Percentiles rank a stretch among this genome's conserved stretches.
These are phyloP conservation scores for Rutstroemia sp. DNA, from an alignment of 2,329 filamentous ascomycete species.

Conservation along the genomic window DNA sequence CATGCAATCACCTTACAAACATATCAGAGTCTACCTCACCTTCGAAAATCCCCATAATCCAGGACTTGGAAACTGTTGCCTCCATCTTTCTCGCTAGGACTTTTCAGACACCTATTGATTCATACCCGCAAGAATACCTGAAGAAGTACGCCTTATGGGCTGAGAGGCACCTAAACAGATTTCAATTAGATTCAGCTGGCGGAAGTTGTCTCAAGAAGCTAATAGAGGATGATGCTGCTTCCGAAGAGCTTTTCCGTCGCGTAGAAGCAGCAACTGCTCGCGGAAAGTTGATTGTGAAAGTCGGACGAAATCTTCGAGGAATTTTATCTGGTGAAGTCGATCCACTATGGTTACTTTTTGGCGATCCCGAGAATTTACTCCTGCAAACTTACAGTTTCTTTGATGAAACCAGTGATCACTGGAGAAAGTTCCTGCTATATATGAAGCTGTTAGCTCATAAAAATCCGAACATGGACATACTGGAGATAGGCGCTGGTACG, in stretches of 20 bases:
- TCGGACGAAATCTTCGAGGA: too few relatives aligned
- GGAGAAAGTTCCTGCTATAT: background rate
- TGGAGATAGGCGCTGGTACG: conserved; percentile 23
- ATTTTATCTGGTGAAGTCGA: too few relatives aligned
- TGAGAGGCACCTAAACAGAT: background rate
- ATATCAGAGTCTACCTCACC: background rate
- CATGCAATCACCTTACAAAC: background rate
- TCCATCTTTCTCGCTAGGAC: background rate
- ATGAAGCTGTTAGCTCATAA: background rate
- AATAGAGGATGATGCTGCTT: too few relatives aligned
- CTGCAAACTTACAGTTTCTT: too few relatives aligned
- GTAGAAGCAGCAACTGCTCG: too few relatives aligned
- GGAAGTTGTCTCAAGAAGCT: too few relatives aligned
- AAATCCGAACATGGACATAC: conserved; percentile 19
- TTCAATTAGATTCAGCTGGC: too few relatives aligned
- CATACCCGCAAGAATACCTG: background rate
- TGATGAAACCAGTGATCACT: too few relatives aligned
- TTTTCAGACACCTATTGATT: background rate
- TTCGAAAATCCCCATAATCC: background rate
- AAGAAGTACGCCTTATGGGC: background rate
- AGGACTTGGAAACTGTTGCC: background rate
- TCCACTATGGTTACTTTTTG: too few relatives aligned
- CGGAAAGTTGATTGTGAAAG: too few relatives aligned
- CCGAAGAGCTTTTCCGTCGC: too few relatives aligned
- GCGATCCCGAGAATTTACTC: too few relatives aligned